phyloP scores from a whole-genome alignment of 2,329 filamentous ascomycete species.

The Sclerotiophoma versabilis region DNA sequence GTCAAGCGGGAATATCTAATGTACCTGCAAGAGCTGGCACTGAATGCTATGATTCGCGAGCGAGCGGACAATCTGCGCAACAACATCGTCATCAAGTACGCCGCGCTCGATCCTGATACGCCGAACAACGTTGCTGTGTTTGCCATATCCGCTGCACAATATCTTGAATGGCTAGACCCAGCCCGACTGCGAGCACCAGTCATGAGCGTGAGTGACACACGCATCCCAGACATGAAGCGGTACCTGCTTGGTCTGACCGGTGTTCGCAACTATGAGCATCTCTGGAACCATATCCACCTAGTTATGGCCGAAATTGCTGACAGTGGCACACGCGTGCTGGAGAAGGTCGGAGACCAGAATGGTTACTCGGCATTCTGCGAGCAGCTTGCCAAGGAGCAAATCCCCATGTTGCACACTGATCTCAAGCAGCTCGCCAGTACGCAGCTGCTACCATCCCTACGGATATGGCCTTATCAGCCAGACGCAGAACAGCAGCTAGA shows the following conservation, averaged over 20 bases:
- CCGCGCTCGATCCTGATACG: conserved; percentile 4
- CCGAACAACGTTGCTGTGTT: conserved; percentile 8
- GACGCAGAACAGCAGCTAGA: conserved; percentile 9
- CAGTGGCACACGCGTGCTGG: conserved; percentile 6
- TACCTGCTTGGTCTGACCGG: conserved; percentile 10
- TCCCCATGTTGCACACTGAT: conserved; percentile 1
- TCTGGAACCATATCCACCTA: conserved; percentile 15
- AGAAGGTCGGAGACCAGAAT: conserved; percentile 7
- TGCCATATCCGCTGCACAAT: conserved; percentile 11
- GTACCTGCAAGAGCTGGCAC: conserved; percentile 7
- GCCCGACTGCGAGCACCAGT: conserved; percentile 9
- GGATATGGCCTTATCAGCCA: conserved; percentile 6
- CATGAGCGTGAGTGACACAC: conserved; percentile 9
- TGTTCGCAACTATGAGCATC: conserved; percentile 9
- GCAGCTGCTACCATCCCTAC: conserved; percentile 5
- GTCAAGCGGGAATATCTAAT: conserved; percentile 2
- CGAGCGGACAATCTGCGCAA: conserved; percentile 4
- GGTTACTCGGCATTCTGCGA: conserved; percentile 13
- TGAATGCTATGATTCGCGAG: conserved; percentile 15
- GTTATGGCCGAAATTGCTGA: conserved; percentile 13
- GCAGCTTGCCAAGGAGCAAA: conserved; percentile 5
- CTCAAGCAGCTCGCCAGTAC: conserved; percentile 6
- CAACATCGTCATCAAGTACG: conserved; percentile 5
- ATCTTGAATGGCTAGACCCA: conserved; percentile 11
- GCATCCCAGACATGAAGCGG: conserved; percentile 12